phyloP scores from a whole-genome alignment of 2,329 filamentous ascomycete genomes.

The Trichoderma sp. region DNA sequence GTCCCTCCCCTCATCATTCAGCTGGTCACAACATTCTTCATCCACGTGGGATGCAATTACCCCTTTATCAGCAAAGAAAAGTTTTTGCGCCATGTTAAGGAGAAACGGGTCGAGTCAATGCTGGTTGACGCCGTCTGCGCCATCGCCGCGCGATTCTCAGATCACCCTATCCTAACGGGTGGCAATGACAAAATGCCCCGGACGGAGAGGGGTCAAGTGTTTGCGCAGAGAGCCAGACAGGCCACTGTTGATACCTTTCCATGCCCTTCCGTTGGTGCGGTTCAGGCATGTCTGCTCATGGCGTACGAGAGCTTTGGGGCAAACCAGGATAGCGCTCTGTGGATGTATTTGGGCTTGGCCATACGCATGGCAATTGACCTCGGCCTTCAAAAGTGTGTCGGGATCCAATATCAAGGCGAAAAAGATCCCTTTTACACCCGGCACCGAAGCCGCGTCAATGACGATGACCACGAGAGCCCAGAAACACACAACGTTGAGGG shows the following conservation, averaged over 20 bases:
- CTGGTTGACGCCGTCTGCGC: constrained; percentile 85
- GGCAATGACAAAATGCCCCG: constrained; percentile 48
- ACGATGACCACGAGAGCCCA: constrained; percentile 35
- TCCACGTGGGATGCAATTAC: constrained; percentile 80
- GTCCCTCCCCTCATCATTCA: constrained; percentile 73
- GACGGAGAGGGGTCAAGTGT: constrained; percentile 72
- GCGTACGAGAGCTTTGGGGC: constrained; percentile 89
- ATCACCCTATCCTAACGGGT: constrained; percentile 49
- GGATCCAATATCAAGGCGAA: constrained; percentile 61
- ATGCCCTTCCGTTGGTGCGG: constrained; percentile 77
- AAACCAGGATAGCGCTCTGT: constrained; percentile 82
- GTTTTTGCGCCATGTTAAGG: constrained; percentile 72
- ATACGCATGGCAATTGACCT: constrained; percentile 81
- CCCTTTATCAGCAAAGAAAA: constrained; percentile 73
- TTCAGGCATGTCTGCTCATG: constrained; percentile 79
- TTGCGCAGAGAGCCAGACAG: constrained; percentile 79
- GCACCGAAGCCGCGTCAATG: constrained; percentile 40
- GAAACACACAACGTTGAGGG: constrained; percentile 42
- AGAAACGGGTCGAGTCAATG: constrained; percentile 79
- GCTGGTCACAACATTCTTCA: constrained; percentile 78
- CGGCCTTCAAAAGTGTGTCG: constrained; percentile 78
- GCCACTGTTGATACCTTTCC: constrained; percentile 79
- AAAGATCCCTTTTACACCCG: constrained; percentile 51
- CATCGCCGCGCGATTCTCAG: constrained; percentile 76
- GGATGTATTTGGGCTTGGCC: constrained; percentile 89